Base-by-base conservation (phyloP, 1,284 basidiomycete species). In the Phellopilus nigrolimitatus region DNA sequence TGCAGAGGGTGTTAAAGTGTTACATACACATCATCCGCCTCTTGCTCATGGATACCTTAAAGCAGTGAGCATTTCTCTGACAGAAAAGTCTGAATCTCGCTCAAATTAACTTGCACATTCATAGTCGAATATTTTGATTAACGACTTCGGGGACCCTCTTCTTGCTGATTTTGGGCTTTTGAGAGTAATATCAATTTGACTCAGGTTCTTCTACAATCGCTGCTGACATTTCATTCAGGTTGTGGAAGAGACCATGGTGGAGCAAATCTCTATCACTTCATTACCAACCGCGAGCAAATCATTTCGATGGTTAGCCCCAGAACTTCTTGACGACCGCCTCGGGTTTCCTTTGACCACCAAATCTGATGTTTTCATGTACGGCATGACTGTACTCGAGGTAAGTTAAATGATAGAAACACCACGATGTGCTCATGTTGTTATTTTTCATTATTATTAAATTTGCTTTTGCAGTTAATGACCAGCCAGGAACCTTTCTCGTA, bases 141-240 rank as follows among this genome's bases (percentile, higher is more conserved):
- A 74, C 57, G 61, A 64, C n/a, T 47, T 60, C 30, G 75, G 76
- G 0, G 64, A 68, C 17, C 76, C 79, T 19, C 65, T 77, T 9
- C 64, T 82, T 24, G 71, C 79, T 3, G 79, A 82, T 57, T 81
- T 80, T 59, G 79, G 79, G n/a, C 67, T 82, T 52, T 61, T 24
- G 27, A 40, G 34, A 38, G 47, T 49, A 33, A 28, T n/a, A n/a
- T 15, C 3, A 5, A 49, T 10, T 6, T 8, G 6, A 48, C 17
- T 6, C 22, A 5, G 15, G 4, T 31, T 9, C 15, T 31, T 8
- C 3, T 6, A 17, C 7, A 17, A 10, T 30, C 10, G 8, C 27
- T 6, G 15, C 21, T 6, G 17, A n/a, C 9, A 4, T 4, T 13
- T 1, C 17, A 7, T 17, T 30, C 10, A 31, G 19, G 13, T 52